Evolutionary conservation across 2,329 filamentous ascomycete genomes (phyloP).

Genomic region (Botrytis sinoallii): DNA sequence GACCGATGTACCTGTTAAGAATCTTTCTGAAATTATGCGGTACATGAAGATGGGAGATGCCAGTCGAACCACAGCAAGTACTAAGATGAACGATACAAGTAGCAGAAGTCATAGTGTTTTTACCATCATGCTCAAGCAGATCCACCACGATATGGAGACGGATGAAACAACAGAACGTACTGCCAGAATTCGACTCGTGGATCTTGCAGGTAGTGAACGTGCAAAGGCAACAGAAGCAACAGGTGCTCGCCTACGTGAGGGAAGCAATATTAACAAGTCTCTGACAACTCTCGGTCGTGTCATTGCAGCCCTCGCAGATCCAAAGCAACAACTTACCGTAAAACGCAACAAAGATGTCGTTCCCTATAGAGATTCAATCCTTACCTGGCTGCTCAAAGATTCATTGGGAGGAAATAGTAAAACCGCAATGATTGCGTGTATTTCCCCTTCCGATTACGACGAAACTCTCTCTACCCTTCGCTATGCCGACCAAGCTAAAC

Average conservation of each 20-base stretch:
- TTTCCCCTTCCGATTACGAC: slow-evolving; percentile 92
- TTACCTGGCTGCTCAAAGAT: slow-evolving; percentile 88
- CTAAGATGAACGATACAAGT: slow-evolving; percentile 99
- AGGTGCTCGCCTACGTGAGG: slow-evolving; percentile 84
- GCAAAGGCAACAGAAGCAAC: slow-evolving; percentile 96
- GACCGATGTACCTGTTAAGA: slow-evolving; percentile 88
- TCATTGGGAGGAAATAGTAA: slow-evolving; percentile 95
- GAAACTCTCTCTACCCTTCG: slow-evolving; percentile 94
- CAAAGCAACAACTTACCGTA: slow-evolving; percentile 56
- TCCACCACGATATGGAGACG: slow-evolving; percentile 94
- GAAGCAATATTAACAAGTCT: slow-evolving; percentile 98
- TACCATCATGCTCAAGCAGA: slow-evolving; percentile 96
- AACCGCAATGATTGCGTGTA: slow-evolving; percentile 98
- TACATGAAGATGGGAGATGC: slow-evolving; percentile 88
- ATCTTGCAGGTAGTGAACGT: slow-evolving; percentile 90
- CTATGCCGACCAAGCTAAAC: slow-evolving; percentile 96
- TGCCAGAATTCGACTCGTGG: slow-evolving; percentile 89
- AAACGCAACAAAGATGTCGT: slow-evolving; percentile 71
- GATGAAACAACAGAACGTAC: slow-evolving; percentile 96
- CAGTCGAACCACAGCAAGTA: slow-evolving; percentile 85
- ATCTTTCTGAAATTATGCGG: slow-evolving; percentile 79
- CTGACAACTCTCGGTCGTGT: slow-evolving; percentile 92
- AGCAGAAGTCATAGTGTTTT: slow-evolving; percentile 96
- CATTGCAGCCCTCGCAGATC: slow-evolving; percentile 80
- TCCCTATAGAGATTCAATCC: slow-evolving; percentile 86